Evolutionary conservation across 495 filamentous ascomycete species (phyloP).

Genomic region (Talaromyces adpressus): DNA sequence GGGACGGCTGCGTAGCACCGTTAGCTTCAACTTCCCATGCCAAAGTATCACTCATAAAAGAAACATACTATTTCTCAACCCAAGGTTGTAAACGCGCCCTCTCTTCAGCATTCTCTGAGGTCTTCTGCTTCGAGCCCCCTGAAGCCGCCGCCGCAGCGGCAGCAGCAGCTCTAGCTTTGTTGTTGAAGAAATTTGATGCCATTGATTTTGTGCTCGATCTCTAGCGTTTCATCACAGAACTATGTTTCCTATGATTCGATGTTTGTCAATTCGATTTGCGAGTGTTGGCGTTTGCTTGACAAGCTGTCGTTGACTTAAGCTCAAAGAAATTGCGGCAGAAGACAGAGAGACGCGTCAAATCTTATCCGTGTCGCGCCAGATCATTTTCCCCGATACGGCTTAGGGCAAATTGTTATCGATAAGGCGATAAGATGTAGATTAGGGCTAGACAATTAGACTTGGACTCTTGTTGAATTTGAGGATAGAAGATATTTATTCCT

Average conservation of each 20-base stretch:
- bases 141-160: conserved; percentile 47
- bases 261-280: neutral
- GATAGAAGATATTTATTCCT: neutral
- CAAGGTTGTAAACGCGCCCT: conserved; percentile 72
- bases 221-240: neutral
- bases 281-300: neutral
- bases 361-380: neutral
- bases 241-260: neutral
- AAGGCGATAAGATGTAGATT: neutral
- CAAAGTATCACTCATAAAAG: neutral
- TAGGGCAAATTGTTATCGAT: neutral
- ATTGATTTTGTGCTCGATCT: conserved; percentile 10
- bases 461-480: neutral
- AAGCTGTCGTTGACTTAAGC: conserved; percentile 5
- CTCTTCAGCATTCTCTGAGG: conserved; percentile 56
- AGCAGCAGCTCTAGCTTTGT: conserved; percentile 84
- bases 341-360: neutral
- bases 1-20: conserved; percentile 59
- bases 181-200: conserved; percentile 82
- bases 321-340: neutral
- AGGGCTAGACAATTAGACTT: neutral
- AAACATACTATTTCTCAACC: conserved; percentile 97
- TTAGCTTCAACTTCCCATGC: conserved; percentile 4
- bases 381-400: neutral
- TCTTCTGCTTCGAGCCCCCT: conserved; percentile 39